Evolutionary conservation across 805 yeast species (phyloP).

Genomic region (Phaffomyces antillensis): DNA sequence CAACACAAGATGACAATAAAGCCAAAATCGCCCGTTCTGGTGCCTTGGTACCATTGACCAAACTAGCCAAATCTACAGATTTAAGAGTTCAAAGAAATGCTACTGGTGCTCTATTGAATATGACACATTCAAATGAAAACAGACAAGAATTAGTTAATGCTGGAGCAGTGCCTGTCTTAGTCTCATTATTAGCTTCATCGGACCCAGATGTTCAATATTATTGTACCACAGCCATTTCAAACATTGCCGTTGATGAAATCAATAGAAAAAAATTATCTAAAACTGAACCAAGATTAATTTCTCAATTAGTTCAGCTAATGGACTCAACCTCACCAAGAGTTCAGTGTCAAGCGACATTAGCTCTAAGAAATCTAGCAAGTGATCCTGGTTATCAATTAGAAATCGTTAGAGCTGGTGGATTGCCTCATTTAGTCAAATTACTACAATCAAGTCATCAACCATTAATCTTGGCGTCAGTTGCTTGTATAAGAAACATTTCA

Average conservation of each 20-base stretch:
- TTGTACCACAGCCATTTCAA: slow-evolving; percentile 94
- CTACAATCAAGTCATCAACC: slow-evolving; percentile 89
- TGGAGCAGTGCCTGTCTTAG: slow-evolving; percentile 96
- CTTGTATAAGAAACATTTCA: slow-evolving; percentile 94
- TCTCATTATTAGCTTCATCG: slow-evolving; percentile 71
- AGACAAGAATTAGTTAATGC: slow-evolving; percentile 95
- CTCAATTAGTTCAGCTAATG: slow-evolving; percentile 85
- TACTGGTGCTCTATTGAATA: slow-evolving; percentile 93
- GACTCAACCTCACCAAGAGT: slow-evolving; percentile 90
- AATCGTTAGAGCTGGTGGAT: slow-evolving; percentile 91
- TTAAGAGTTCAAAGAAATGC: slow-evolving; percentile 97
- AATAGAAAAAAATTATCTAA: slow-evolving; percentile 84
- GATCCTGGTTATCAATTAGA: slow-evolving; percentile 95
- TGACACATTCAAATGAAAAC: slow-evolving; percentile 97
- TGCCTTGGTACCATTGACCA: slow-evolving; percentile 89
- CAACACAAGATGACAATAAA: slow-evolving; percentile 96
- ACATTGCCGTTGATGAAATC: slow-evolving; percentile 92
- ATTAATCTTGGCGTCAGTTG: slow-evolving; percentile 91
- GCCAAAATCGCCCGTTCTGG: slow-evolving; percentile 94
- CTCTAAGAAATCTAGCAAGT: slow-evolving; percentile 90
- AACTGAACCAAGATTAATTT: slow-evolving; percentile 87
- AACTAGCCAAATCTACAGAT: slow-evolving; percentile 89
- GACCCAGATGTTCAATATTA: slow-evolving; percentile 98
- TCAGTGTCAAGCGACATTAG: slow-evolving; percentile 97
- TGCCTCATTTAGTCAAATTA: slow-evolving; percentile 86